Conservation (phyloP, 2,329 filamentous ascomycete genomes). For the Pseudocercospora pini-densiflorae region DNA sequence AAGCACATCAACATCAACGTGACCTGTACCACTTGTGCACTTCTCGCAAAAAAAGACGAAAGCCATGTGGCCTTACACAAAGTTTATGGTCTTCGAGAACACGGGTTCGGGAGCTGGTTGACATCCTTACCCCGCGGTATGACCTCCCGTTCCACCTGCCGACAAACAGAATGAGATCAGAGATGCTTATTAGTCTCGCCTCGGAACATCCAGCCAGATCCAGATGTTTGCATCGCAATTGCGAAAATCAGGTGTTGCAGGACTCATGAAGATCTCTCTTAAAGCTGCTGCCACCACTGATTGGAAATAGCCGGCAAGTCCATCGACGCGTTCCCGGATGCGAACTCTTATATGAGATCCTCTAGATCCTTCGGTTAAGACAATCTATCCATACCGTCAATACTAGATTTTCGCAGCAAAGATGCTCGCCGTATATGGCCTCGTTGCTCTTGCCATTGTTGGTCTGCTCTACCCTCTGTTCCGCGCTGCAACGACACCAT, state of each 20-base stretch:
- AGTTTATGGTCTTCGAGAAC: no score
- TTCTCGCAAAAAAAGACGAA: background rate
- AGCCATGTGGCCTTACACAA: no score
- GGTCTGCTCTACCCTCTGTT: background rate
- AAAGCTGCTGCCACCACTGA: no score
- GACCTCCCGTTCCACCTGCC: background rate
- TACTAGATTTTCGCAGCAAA: no score
- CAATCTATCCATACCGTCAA: no score
- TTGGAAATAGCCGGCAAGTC: no score
- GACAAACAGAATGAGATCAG: background rate
- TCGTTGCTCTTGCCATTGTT: background rate
- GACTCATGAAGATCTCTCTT: no score
- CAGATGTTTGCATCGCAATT: no score
- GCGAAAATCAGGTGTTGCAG: no score
- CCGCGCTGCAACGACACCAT: slow-evolving; percentile 13
- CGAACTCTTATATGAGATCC: background rate
- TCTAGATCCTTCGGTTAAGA: no score
- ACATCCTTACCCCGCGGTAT: background rate
- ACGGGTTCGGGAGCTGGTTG: background rate
- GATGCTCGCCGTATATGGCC: background rate
- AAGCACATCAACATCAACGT: background rate
- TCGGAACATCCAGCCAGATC: background rate
- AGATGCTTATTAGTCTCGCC: background rate
- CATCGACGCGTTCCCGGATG: background rate
- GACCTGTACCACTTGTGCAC: background rate